Evolutionary conservation across 306 rosid species (phyloP), one percentile per base, ranked within the genome.

Genomic region (Acacia confusa): DNA sequence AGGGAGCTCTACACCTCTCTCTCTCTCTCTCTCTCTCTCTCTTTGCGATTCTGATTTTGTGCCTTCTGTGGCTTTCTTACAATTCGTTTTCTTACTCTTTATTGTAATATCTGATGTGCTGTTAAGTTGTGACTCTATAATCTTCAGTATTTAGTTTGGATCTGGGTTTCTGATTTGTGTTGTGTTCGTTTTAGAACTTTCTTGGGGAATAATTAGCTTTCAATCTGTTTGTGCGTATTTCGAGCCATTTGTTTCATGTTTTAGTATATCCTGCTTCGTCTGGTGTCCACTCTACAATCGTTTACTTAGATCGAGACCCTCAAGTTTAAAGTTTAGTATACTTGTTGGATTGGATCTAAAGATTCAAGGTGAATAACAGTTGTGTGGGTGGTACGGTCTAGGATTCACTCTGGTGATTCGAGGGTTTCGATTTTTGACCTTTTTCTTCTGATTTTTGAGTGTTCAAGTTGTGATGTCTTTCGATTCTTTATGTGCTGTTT

Each of bases 1-100:
- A 95, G 98, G 97, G 98, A 95, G 98, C 98, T 95, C 98, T 91
- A 87, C 97, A 67, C 81, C 74, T 65, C 43, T 17, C 36, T 70
- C 57, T 19, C 80, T 10, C 1, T 61, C 0, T 32, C 7, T 2
- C 82, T 14, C 2, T 70, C 0, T 43, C 7, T 3, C n/a, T n/a
- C n/a, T n/a, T n/a, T n/a, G n/a, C n/a, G 17, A 61, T 61, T 1
- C 16, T 11, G 7, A 12, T 63, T 63, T 28, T 63, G 20, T 63
- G 12, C 14, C 41, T 28, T 1, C 19, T 28, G 9, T 16, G 6
- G 14, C 14, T 15, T 63, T 63, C 40, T 28, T 63, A 15, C 40
- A 2, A 4, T 63, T 27, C 3, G 3, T 13, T 24, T 27, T 11
- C 67, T 12, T 25, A 5, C 7, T 11, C 4, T 1, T 20, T 55